A percentile compares a stretch with the other conserved stretches of the same genome.
Conservation (phyloP, 1,284 basidiomycete species). For the Sanghuangporus weigelae region DNA sequence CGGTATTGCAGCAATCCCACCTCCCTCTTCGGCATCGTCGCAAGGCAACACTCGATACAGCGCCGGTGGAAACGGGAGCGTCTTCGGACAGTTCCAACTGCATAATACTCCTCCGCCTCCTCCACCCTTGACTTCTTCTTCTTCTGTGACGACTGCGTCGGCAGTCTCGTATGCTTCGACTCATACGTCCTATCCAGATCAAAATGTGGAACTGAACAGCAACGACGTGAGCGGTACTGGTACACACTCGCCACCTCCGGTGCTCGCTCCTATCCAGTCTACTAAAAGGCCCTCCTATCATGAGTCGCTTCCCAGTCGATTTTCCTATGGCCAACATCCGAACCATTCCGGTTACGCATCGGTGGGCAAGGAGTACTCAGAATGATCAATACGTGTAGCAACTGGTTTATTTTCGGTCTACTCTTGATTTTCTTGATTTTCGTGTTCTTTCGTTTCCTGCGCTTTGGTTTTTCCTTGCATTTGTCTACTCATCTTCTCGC, state of each 20-base stretch:
- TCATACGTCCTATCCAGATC: background rate
- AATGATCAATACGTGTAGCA: background rate
- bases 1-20: background rate
- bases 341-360: background rate
- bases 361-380: background rate
- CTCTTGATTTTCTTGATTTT: background rate
- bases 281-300: background rate
- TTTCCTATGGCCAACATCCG: background rate
- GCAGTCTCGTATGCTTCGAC: background rate
- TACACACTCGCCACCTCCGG: slow-evolving; percentile 5
- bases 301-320: background rate
- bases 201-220: background rate
- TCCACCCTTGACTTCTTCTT: background rate
- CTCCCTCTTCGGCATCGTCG: background rate
- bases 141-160: background rate
- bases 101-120: background rate
- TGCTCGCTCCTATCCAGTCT: slow-evolving; percentile 8
- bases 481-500: background rate
- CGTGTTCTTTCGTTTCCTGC: background rate
- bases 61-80: background rate
- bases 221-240: background rate
- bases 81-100: background rate
- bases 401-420: background rate
- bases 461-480: background rate
- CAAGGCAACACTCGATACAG: background rate